Conservation (phyloP, 2,329 filamentous ascomycete genomes). For the Reticulascus tulasneorum region DNA sequence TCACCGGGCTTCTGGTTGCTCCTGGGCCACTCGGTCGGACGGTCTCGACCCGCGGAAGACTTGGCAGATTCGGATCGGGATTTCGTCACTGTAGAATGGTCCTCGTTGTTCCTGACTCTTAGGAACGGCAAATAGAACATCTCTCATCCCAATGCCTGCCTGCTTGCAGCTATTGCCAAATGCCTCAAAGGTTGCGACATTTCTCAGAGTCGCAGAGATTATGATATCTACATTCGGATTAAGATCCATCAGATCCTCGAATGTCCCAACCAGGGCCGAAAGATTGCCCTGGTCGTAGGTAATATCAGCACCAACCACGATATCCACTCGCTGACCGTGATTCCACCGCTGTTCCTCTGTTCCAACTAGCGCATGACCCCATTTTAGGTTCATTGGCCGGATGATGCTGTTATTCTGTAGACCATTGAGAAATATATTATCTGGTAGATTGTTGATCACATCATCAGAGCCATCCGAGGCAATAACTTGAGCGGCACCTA, state of each 20-base stretch:
- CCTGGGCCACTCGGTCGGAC: no score
- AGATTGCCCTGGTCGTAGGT: slow-evolving; percentile 68
- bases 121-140: slow-evolving; percentile 38
- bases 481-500: slow-evolving; percentile 56
- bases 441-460: slow-evolving; percentile 63
- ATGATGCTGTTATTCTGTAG: slow-evolving; percentile 45
- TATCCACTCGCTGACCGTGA: slow-evolving; percentile 46
- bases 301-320: slow-evolving; percentile 73
- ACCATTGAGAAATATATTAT: slow-evolving; percentile 65
- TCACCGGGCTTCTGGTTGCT: no score
- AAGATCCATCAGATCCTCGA: slow-evolving; percentile 57
- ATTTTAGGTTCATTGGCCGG: slow-evolving; percentile 53
- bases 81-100: slow-evolving; percentile 60
- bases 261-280: slow-evolving; percentile 59
- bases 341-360: slow-evolving; percentile 54
- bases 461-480: slow-evolving; percentile 73
- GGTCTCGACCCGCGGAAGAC: no score
- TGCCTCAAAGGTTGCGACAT: slow-evolving; percentile 61
- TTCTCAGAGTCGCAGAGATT: slow-evolving; percentile 68
- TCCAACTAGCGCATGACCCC: slow-evolving; percentile 58
- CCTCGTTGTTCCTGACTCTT: slow-evolving; percentile 44
- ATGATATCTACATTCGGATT: slow-evolving; percentile 56
- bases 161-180: slow-evolving; percentile 58
- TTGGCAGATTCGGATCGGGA: slow-evolving; percentile 54
- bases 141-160: slow-evolving; percentile 37